Percentiles rank a stretch among this genome's conserved stretches.
phyloP scores from a whole-genome alignment of 129 eudicot genomes.

The Calendula officinalis region DNA sequence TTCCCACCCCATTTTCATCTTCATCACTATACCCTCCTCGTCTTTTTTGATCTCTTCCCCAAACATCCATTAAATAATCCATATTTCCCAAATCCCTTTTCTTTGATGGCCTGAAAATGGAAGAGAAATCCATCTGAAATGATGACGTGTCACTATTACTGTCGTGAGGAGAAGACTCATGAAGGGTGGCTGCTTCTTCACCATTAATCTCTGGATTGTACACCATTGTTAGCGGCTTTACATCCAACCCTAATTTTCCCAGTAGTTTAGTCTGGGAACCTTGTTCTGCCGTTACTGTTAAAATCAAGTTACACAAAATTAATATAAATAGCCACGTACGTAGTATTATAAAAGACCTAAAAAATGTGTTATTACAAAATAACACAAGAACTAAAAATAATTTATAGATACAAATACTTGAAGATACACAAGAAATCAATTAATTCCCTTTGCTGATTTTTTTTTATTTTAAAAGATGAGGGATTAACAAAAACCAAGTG shows the following conservation, averaged over 20 bases:
- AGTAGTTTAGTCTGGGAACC: constrained; percentile 34
- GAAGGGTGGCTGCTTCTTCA: constrained; percentile 40
- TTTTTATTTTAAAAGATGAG: not conserved
- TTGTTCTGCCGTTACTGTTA: constrained; percentile 54
- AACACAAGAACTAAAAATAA: not conserved
- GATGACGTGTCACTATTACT: constrained; percentile 57
- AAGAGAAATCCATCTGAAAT: constrained; percentile 60
- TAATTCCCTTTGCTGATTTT: not conserved
- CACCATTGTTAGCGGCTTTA: constrained; percentile 32
- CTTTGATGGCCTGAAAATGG: constrained; percentile 36
- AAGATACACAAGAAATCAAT: not conserved
- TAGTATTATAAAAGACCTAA: constrained; percentile 21
- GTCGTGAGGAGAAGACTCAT: constrained; percentile 69
- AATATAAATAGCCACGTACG: not conserved
- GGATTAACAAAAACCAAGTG: not conserved
- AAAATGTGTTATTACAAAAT: constrained; percentile 4
- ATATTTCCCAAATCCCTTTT: constrained; percentile 10
- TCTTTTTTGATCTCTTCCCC: constrained; percentile 40
- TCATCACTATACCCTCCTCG: constrained; percentile 45
- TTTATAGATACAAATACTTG: not conserved
- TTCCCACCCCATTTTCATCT: constrained; percentile 39
- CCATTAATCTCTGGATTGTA: constrained; percentile 42
- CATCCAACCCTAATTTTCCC: constrained; percentile 35
- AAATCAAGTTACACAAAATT: not conserved
- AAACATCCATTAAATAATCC: constrained; percentile 25